phyloP scores from a whole-genome alignment of 768 basidiomycete species.

The Phlebiopsis gigantea region DNA sequence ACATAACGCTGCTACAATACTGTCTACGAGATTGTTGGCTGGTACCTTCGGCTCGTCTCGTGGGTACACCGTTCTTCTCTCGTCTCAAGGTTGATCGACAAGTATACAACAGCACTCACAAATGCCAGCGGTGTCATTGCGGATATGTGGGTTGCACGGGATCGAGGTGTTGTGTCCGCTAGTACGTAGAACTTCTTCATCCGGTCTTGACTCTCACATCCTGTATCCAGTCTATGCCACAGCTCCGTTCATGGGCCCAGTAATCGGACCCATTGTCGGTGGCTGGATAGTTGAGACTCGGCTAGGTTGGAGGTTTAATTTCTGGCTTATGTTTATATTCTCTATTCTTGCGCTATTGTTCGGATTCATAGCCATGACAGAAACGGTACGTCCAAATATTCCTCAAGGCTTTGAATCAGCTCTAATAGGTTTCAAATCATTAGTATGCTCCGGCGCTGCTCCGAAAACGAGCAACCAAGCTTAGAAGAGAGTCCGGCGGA shows the following conservation, averaged over 20 bases:
- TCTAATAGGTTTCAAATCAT: background rate
- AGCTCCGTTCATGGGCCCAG: slow-evolving; percentile 55
- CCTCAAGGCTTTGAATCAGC: background rate
- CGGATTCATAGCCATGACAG: slow-evolving; percentile 46
- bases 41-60: slow-evolving; percentile 57
- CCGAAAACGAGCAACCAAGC: slow-evolving; percentile 41
- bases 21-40: slow-evolving; percentile 49
- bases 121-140: slow-evolving; percentile 54
- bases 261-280: slow-evolving; percentile 64
- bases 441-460: slow-evolving; percentile 61
- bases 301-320: slow-evolving; percentile 58
- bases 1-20: slow-evolving; percentile 41
- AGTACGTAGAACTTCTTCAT: background rate
- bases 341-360: slow-evolving; percentile 39
- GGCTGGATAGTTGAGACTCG: slow-evolving; percentile 48
- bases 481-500: slow-evolving; percentile 36
- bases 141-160: slow-evolving; percentile 54
- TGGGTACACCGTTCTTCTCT: slow-evolving; percentile 21
- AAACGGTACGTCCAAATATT: slow-evolving; percentile 39
- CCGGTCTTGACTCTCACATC: background rate
- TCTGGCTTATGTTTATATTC: slow-evolving; percentile 61
- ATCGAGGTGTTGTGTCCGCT: slow-evolving; percentile 52
- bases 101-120: slow-evolving; percentile 39
- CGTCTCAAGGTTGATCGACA: background rate
- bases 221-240: slow-evolving; percentile 44